Evolutionary conservation across 31 red algal species (phyloP).

Genomic region (Bonnemaisonia californica): DNA sequence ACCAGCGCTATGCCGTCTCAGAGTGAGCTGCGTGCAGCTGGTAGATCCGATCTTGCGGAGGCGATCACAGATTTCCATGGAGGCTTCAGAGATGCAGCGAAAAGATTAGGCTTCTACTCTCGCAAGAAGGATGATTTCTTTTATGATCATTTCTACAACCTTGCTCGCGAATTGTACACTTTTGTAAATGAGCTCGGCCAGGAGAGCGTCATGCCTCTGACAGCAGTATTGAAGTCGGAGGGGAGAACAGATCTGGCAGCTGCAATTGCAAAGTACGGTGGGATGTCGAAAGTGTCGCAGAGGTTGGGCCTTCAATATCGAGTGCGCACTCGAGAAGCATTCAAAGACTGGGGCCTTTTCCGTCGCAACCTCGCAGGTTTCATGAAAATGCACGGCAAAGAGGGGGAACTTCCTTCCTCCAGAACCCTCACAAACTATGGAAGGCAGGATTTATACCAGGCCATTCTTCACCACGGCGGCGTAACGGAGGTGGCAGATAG

Average conservation of each 20-base stretch:
- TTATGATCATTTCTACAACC: conserved; percentile 49
- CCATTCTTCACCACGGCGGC: conserved; percentile 48
- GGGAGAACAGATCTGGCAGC: conserved; percentile 56
- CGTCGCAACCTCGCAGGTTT: conserved; percentile 27
- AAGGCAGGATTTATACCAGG: conserved; percentile 43
- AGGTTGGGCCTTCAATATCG: conserved; percentile 62
- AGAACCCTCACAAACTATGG: conserved; percentile 22
- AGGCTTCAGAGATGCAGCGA: conserved; percentile 41
- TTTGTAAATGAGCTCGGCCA: conserved; percentile 23
- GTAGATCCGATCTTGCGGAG: conserved; percentile 49
- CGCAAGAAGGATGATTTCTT: conserved; percentile 59
- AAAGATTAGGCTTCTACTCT: conserved; percentile 17
- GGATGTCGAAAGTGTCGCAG: conserved; percentile 56
- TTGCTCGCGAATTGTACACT: conserved; percentile 45
- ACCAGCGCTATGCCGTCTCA: conserved; percentile 45
- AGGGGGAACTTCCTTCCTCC: conserved; percentile 39
- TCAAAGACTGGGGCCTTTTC: conserved; percentile 46
- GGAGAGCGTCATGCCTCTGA: conserved; percentile 49
- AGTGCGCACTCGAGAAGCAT: conserved; percentile 39
- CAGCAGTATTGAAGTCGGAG: conserved; percentile 22
- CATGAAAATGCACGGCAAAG: conserved; percentile 15
- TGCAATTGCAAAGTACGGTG: conserved; percentile 65
- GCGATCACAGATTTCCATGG: conserved; percentile 62
- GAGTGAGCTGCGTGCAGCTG: conserved; percentile 43
- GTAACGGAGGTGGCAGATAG: conserved; percentile 37